phyloP scores from a whole-genome alignment of 768 basidiomycete genomes.

The Pleurotus sapidus region DNA sequence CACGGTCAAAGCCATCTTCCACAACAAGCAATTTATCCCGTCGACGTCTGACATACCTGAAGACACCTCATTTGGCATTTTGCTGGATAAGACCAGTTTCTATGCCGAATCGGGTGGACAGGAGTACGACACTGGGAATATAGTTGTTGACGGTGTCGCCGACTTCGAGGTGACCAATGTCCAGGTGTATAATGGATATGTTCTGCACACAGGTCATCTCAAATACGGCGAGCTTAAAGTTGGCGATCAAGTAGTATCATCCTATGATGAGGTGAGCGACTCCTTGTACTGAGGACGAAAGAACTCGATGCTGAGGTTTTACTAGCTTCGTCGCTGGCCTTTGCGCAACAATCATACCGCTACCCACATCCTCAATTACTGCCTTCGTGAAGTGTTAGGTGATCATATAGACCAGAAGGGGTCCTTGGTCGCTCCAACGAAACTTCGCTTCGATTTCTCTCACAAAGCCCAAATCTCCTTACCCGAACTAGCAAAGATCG shows the following conservation, averaged over 20 bases:
- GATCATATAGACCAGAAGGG: conserved; percentile 99
- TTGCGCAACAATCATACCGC: conserved; percentile 97
- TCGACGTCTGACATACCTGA: conserved; percentile 67
- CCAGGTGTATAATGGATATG: conserved; percentile 93
- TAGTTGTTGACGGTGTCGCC: conserved; percentile 86
- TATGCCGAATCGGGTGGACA: conserved; percentile 98
- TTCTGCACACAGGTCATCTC: conserved; percentile 86
- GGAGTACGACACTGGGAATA: conserved; percentile 94
- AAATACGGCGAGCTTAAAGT: conserved; percentile 84
- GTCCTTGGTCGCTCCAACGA: conserved; percentile 92
- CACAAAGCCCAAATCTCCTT: conserved; percentile 87
- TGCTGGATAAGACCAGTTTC: conserved; percentile 92
- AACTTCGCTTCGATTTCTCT: conserved; percentile 97
- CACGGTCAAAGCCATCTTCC: conserved; percentile 80
- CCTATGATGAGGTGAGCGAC: conserved; percentile 80
- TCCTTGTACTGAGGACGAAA: neutral
- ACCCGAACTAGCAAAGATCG: conserved; percentile 79
- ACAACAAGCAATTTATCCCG: conserved; percentile 68
- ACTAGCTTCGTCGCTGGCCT: conserved; percentile 87
- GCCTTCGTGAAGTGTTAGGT: conserved; percentile 88
- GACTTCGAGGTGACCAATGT: conserved; percentile 95
- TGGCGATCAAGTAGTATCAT: conserved; percentile 80
- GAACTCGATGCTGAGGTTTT: conserved; percentile 1
- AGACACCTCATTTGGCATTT: conserved; percentile 72
- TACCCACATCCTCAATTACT: conserved; percentile 96